phyloP scores from a whole-genome alignment of 2,329 filamentous ascomycete species.

The Nemania abortiva region DNA sequence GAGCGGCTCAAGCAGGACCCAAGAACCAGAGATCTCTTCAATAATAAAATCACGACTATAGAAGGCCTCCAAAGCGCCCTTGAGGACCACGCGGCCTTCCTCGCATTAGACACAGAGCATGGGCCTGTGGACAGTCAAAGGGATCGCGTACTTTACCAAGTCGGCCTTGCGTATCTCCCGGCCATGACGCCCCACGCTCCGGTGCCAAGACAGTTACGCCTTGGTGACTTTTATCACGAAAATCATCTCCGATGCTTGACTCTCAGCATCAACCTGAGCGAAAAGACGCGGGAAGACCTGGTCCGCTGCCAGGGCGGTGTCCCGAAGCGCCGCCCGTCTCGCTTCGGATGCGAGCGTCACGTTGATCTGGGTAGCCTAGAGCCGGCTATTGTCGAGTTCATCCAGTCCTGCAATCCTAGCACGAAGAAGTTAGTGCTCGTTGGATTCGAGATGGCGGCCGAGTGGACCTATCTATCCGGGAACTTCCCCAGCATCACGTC shows the following conservation, averaged over 20 bases:
- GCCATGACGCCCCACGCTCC: neutral
- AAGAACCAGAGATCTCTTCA: no score
- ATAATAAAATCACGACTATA: neutral
- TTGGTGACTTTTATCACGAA: constrained; percentile 12
- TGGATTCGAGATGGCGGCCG: constrained; percentile 27
- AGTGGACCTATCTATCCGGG: constrained; percentile 21
- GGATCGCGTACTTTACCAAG: constrained; percentile 17
- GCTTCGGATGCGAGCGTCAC: constrained; percentile 13
- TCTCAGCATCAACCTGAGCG: constrained; percentile 23
- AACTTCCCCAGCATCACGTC: constrained; percentile 17
- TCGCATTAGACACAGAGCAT: constrained; percentile 27
- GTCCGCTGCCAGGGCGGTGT: constrained; percentile 13
- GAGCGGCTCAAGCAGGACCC: no score
- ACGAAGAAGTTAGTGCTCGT: constrained; percentile 23
- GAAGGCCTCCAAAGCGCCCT: neutral
- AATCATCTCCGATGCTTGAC: constrained; percentile 17
- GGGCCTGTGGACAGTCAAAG: constrained; percentile 10
- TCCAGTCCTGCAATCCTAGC: constrained; percentile 10
- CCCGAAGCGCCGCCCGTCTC: constrained; percentile 18
- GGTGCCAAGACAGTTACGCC: neutral
- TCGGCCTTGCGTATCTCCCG: constrained; percentile 26
- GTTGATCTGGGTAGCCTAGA: constrained; percentile 17
- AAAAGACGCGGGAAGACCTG: constrained; percentile 19
- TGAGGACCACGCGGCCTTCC: constrained; percentile 14
- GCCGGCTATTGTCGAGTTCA: constrained; percentile 15